Evolutionary conservation across 495 filamentous ascomycete genomes (phyloP).

Genomic region (Penicillium longicatenatum): DNA sequence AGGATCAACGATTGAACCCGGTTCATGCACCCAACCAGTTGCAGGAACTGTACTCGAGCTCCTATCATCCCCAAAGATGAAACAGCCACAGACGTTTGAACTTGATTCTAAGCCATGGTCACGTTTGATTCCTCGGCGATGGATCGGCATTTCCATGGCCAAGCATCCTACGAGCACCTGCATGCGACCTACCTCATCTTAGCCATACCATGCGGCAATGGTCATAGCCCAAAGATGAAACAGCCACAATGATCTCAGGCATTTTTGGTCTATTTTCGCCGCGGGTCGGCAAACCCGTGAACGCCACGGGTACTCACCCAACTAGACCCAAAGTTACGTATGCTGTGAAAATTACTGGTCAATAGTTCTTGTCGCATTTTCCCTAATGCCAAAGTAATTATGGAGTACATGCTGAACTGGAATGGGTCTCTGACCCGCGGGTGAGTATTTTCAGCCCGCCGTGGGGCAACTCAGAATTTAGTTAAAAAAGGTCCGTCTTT

Average conservation of each 20-base stretch:
- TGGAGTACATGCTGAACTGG: no score
- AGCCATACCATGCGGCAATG: neutral
- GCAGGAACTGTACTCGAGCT: neutral
- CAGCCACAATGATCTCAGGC: neutral
- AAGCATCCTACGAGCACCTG: neutral
- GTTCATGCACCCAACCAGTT: neutral
- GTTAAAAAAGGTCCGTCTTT: neutral
- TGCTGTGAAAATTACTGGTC: no score
- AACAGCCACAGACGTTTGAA: neutral
- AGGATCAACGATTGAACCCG: neutral
- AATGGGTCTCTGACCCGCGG: no score
- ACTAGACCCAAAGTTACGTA: no score
- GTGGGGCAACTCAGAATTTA: no score
- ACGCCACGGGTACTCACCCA: no score
- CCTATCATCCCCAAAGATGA: neutral
- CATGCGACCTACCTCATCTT: neutral
- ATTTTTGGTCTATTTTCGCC: neutral
- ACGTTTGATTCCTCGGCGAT: neutral
- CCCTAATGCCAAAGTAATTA: no score
- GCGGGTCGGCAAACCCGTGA: neutral
- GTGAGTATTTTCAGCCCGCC: neutral
- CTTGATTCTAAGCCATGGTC: neutral
- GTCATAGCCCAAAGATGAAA: neutral
- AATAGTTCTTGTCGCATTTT: no score
- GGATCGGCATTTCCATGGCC: neutral